phyloP scores from a whole-genome alignment of 2,329 filamentous ascomycete species.

The Venturia nashicola region DNA sequence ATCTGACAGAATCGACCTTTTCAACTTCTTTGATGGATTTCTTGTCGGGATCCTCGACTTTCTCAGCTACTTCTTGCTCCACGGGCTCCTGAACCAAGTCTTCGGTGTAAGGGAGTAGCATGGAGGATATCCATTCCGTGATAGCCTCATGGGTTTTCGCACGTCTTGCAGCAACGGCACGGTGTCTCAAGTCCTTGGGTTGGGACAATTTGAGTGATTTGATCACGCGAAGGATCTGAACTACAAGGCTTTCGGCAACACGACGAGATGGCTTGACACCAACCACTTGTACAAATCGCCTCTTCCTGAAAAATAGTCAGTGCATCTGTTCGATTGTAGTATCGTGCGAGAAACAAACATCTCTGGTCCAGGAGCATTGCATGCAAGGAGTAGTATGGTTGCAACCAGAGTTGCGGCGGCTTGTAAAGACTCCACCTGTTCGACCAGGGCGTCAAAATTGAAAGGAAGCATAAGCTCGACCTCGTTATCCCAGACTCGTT shows the following conservation, averaged over 20 bases:
- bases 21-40: neutral
- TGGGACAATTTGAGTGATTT: neutral
- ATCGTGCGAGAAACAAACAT: neutral
- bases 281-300: neutral
- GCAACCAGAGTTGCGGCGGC: constrained; percentile 1
- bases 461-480: constrained; percentile 2
- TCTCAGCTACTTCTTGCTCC: neutral
- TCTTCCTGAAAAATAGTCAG: neutral
- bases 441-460: neutral
- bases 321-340: neutral
- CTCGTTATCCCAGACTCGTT: neutral
- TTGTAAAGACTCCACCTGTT: constrained; percentile 2
- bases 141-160: constrained; percentile 5
- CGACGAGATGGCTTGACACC: constrained; percentile 1
- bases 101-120: neutral
- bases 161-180: neutral
- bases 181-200: neutral
- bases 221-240: neutral
- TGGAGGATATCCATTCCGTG: neutral
- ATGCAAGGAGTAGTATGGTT: neutral
- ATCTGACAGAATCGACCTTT: neutral
- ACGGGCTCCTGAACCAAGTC: neutral
- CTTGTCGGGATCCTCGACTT: neutral
- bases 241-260: constrained; percentile 2
- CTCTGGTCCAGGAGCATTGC: neutral